Conservation (phyloP, 495 filamentous ascomycete genomes). For the Xylaria sp. region DNA sequence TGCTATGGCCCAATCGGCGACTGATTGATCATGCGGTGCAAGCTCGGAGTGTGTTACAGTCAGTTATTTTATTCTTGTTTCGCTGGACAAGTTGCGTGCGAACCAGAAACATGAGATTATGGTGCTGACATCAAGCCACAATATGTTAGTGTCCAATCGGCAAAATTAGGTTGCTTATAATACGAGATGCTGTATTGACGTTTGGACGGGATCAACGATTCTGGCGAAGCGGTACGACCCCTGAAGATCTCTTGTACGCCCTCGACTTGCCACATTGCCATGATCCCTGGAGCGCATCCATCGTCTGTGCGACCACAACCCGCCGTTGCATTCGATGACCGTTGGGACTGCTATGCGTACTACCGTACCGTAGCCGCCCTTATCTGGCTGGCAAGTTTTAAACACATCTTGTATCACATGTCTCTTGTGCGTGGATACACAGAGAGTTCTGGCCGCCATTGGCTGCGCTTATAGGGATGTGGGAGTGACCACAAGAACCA, state of each 20-base stretch:
- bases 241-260: conserved; percentile 22
- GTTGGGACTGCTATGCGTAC: conserved; percentile 3
- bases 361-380: not conserved
- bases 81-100: not conserved
- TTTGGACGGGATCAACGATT: not conserved
- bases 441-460: not conserved
- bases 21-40: conserved; percentile 11
- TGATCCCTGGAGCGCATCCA: conserved; percentile 23
- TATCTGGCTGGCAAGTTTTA: conserved; percentile 1
- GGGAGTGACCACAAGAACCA: not conserved
- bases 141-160: conserved; percentile 8
- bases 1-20: conserved; percentile 9
- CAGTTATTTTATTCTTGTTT: not conserved
- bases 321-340: conserved; percentile 11
- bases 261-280: conserved; percentile 10
- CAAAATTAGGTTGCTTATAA: conserved; percentile 6
- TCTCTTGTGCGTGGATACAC: not conserved
- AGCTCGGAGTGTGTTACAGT: conserved; percentile 13
- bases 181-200: conserved; percentile 25
- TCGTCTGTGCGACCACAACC: conserved; percentile 20
- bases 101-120: conserved; percentile 3
- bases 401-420: conserved; percentile 13
- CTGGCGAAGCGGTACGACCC: conserved; percentile 16
- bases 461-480: not conserved
- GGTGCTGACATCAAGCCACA: conserved; percentile 20